Base-by-base conservation (phyloP, 208 protist genomes). In the Leishmania major region DNA sequence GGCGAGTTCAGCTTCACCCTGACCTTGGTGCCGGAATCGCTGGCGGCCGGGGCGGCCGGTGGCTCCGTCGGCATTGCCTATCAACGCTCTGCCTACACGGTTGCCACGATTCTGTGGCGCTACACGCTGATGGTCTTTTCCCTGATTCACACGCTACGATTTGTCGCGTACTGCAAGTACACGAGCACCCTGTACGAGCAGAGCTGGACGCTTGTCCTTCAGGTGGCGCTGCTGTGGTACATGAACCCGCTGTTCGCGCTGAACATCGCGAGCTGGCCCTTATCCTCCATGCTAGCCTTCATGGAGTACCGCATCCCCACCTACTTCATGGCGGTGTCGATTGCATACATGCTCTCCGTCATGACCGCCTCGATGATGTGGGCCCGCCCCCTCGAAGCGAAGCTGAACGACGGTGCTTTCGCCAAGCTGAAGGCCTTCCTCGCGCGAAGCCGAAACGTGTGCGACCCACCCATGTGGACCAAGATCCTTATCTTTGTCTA, bases 321-420 rank as follows among this genome's bases (percentile, higher is more conserved):
- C 25, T 96, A 92, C 89, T 98, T 96, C 79, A 77, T 93, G 66
- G 88, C 91, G 49, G 78, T 98, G 55, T 57, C 84, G 7, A 74
- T 95, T 22, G 88, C 87, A 0, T 97, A 95, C 84, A 97, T 97
- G 90, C 87, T 96, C 77, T 92, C 93, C 45, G 90, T 96, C n/a
- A 92, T 97, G 75, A 96, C 91, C 8, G 90, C 93, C 35, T 94
- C 95, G 8, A 93, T 96, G 91, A 73, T 79, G 47, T 96, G 93
- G 90, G 66, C 53, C 47, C 82, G 75, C 73, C 71, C 64, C 25
- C 67, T 43, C 1, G 37, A 53, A 15, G 51, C 17, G 37, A 69
- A 43, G 17, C 43, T 8, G 1, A 51, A 35, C 43, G 62, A 59
- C 43, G 62, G 79, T 31, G n/a, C 79, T 40, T 31, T 66, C 2